phyloP scores from a whole-genome alignment of 371 early-diverging fungal genomes.

The Batkoa obscura region DNA sequence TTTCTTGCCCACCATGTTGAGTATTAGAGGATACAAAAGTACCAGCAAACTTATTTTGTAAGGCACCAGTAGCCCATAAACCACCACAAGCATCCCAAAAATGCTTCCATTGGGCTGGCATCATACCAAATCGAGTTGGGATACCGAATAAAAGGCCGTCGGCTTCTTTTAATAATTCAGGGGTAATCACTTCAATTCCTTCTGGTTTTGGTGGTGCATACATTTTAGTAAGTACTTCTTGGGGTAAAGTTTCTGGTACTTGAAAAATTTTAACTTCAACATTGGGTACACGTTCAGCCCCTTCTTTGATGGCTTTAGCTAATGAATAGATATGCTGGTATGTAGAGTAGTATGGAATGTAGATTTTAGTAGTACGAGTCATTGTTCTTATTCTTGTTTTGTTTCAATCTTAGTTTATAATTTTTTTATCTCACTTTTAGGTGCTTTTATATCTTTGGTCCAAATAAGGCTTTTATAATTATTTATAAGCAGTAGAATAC shows the following conservation, averaged over 20 bases:
- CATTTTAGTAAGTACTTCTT: slow-evolving; percentile 46
- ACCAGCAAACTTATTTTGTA: slow-evolving; percentile 52
- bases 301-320: slow-evolving; percentile 27
- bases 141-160: slow-evolving; percentile 70
- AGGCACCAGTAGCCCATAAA: slow-evolving; percentile 41
- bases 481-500: no score
- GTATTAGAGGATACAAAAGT: slow-evolving; percentile 50
- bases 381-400: not conserved
- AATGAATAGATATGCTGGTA: not conserved
- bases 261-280: slow-evolving; percentile 45
- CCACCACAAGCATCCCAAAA: slow-evolving; percentile 50
- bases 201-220: slow-evolving; percentile 30
- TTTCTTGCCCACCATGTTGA: slow-evolving; percentile 65
- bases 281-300: slow-evolving; percentile 26
- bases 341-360: slow-evolving; percentile 5
- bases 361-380: slow-evolving; percentile 3
- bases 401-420: no score
- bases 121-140: slow-evolving; percentile 48
- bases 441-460: no score
- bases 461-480: no score
- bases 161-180: slow-evolving; percentile 30
- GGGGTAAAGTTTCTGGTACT: slow-evolving; percentile 43
- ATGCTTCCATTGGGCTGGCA: slow-evolving; percentile 59
- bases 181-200: slow-evolving; percentile 33
- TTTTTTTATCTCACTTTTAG: no score